Percentiles rank a stretch among this genome's conserved stretches.
These are phyloP conservation scores for Metarhizium sp. DNA, from an alignment of 2,329 filamentous ascomycete species.

Conservation along the genomic window DNA sequence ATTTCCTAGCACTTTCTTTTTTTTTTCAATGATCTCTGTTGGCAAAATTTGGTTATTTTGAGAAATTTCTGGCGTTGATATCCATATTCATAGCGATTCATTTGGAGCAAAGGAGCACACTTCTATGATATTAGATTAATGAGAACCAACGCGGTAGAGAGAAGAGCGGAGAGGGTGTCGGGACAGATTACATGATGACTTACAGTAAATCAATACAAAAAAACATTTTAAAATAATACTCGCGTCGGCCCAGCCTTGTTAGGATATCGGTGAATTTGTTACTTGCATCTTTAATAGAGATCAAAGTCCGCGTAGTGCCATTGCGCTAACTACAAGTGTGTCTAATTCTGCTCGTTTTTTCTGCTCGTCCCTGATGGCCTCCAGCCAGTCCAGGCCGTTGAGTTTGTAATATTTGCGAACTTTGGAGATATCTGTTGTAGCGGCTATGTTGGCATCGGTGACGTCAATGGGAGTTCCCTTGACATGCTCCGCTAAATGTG, in stretches of 20 bases:
- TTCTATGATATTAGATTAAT: not conserved
- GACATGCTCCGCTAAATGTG: constrained; percentile 53
- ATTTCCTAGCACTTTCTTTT: not conserved
- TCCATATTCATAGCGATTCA: constrained; percentile 1
- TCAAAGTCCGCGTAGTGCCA: constrained; percentile 49
- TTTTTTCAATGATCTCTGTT: not conserved
- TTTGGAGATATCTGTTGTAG: constrained; percentile 54
- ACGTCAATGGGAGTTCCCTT: constrained; percentile 51
- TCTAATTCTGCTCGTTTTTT: constrained; percentile 51
- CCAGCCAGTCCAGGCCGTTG: constrained; percentile 46
- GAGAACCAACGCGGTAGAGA: not conserved
- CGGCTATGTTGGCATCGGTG: constrained; percentile 51
- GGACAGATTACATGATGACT: not conserved
- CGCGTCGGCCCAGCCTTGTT: not conserved
- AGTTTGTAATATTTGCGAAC: constrained; percentile 85
- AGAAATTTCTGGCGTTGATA: not conserved
- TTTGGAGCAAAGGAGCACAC: not conserved
- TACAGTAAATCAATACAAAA: not conserved
- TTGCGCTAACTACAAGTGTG: constrained; percentile 60
- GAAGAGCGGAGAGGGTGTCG: not conserved
- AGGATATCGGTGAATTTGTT: not conserved
- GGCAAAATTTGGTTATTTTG: not conserved
- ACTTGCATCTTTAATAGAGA: too few species aligned
- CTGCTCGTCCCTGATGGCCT: constrained; percentile 32
- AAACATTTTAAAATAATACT: not conserved